Conservation (phyloP, 106 monocot species). For the Iris macrosiphon region DNA sequence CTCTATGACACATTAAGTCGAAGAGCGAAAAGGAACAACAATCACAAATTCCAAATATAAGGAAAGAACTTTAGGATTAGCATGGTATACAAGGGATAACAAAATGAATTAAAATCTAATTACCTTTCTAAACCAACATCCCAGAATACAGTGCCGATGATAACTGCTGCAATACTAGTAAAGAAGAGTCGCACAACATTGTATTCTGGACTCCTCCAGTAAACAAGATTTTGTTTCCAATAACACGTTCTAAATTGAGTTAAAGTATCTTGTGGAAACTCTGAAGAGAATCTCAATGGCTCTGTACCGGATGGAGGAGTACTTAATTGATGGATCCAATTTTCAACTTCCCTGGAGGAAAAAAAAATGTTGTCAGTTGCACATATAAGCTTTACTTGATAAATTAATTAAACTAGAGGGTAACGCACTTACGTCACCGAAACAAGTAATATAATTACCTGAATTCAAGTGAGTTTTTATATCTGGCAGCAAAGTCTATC, state of each 20-base stretch:
- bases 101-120: too few relatives aligned
- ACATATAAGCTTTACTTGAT: background rate
- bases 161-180: constrained; percentile 30
- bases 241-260: constrained; percentile 35
- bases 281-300: constrained; percentile 31
- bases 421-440: background rate
- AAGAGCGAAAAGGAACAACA: too few relatives aligned
- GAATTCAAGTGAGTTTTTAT: constrained; percentile 20
- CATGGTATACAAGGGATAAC: background rate
- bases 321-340: constrained; percentile 32
- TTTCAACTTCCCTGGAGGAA: constrained; percentile 34
- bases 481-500: constrained; percentile 32
- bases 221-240: constrained; percentile 25
- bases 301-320: constrained; percentile 28
- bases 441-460: background rate
- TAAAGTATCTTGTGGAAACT: constrained; percentile 29
- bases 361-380: background rate
- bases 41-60: background rate
- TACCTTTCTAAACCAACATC: constrained; percentile 32
- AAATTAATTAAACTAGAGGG: background rate
- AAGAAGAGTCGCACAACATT: constrained; percentile 45
- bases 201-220: constrained; percentile 51
- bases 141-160: constrained; percentile 57
- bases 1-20: too few relatives aligned
- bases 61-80: background rate